Evolutionary conservation across 2,329 filamentous ascomycete genomes (phyloP), one percentile per base, ranked within the genome.

Genomic region (Fonsecaea monophora): DNA sequence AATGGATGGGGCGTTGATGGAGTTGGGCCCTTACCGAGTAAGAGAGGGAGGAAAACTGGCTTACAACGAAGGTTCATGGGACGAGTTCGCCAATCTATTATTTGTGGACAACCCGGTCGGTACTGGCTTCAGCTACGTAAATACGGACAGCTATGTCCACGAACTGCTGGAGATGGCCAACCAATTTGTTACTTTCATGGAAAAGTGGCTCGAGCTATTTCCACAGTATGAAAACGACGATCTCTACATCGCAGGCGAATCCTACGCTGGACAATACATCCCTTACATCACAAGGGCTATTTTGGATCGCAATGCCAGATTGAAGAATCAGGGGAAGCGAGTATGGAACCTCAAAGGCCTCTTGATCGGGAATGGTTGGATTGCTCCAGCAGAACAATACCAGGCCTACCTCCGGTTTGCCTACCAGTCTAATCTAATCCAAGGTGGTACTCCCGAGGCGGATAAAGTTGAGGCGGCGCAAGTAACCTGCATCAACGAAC

Each of bases 91-190:
- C 71, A 99, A 99, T 75, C 80, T 99, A 60, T 87, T 99, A 66
- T 99, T 99, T 76, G 92, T 99, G 67, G 95, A 99, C 76, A 96
- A 98, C 76, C 95, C 95, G 0, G 94, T 98, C 40, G 96, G 95
- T 12, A 97, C 94, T 1, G 95, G 95, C 2, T 99, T 91, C 82
- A 99, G 95, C 80, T 98, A 95, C 76, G 94, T 94, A 75, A 90
- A 97, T 75, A 95, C 92, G 13, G 86, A 99, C 78, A 91, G 88
- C 74, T 98, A 92, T 75, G 78, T 97, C 18, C 88, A 90, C 72
- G 94, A 97, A 77, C 84, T 99, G 68, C 86, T 91, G 66, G 87
- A 94, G 72, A 97, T 99, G 94, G 90, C 94, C 40, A 83, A 88
- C 37, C 92, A 99, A 72, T 96, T 99, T 77, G 80, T 98, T 54